Base-by-base conservation (phyloP, 192 early-diverging fungal species). In the Backusella westeae region DNA sequence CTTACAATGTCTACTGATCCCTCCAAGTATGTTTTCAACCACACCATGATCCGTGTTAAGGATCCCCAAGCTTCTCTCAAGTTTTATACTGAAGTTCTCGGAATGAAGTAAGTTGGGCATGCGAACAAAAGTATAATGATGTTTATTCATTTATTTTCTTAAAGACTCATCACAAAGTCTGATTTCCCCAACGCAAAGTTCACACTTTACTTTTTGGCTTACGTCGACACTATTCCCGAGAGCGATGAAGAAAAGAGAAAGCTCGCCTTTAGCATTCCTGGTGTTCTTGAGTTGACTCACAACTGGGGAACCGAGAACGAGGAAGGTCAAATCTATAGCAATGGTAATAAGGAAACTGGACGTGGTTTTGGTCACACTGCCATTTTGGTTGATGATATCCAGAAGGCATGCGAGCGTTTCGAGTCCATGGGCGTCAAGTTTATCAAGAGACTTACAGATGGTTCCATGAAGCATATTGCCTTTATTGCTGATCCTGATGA, bases 31-130 rank as follows among this genome's bases (percentile, higher is more conserved):
- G 69, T 77, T 8, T 83, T 83, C 71, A 96, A 96, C 87, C 94
- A 96, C 85, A 94, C 93, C 23, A 96, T 94, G 93, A 90, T 92
- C 85, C 88, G 93, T 80, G 88, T 94, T 75, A 94, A 91, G 87
- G 93, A 95, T 83, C 91, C 93, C 59, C 83, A 93, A 77, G 85
- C 82, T 19, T 94, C 94, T 10, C 32, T 94, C 29, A 73, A 90
- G 72, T 96, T 96, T 72, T 96, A 96, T 80, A 77, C 86, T 63
- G 85, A 93, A 32, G 82, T 89, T 41, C 87, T 96, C 53, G 94
- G 94, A 70, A 94, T 96, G 93, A 93, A 88, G 91, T 92, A 87
- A 76, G 76, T 77, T 75, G 29, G 0, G 4, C 6, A 42, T 15
- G 4, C 6, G 21, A n/a, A 15, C 32, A 3, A 17, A 63, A 15